phyloP scores from a whole-genome alignment of 257 asterid genomes.

The Jacaranda mimosifolia region DNA sequence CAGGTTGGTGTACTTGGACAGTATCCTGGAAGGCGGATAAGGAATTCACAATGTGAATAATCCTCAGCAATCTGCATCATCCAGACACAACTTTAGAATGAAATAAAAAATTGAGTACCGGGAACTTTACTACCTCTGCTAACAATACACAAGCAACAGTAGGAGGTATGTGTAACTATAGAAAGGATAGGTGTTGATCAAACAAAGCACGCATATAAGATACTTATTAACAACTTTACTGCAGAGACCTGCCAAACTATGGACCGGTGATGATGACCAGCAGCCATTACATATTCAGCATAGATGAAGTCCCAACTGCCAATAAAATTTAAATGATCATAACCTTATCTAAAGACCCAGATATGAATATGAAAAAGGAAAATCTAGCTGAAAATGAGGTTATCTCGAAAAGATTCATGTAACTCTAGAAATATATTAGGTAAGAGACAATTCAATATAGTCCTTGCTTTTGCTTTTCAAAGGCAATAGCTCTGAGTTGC shows the following conservation, averaged over 20 bases:
- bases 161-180: not conserved
- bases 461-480: not conserved
- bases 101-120: constrained; percentile 19
- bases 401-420: not conserved
- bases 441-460: not conserved
- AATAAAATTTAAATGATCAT: constrained; percentile 22
- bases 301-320: constrained; percentile 98
- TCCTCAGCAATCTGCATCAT: constrained; percentile 92
- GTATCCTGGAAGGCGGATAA: constrained; percentile 97
- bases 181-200: not conserved
- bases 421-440: not conserved
- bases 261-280: constrained; percentile 90
- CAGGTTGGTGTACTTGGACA: constrained; percentile 80
- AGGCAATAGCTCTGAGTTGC: not conserved
- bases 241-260: constrained; percentile 95
- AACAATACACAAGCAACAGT: not conserved
- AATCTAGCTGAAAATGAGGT: constrained; percentile 11
- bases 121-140: not conserved
- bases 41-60: constrained; percentile 96
- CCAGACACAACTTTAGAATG: constrained; percentile 27
- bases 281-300: constrained; percentile 97
- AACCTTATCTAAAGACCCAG: not conserved
- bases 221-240: constrained; percentile 24
- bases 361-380: not conserved
- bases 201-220: not conserved